Base-by-base conservation (phyloP, 345 rosid genomes). In the Gossypium longicalyx region DNA sequence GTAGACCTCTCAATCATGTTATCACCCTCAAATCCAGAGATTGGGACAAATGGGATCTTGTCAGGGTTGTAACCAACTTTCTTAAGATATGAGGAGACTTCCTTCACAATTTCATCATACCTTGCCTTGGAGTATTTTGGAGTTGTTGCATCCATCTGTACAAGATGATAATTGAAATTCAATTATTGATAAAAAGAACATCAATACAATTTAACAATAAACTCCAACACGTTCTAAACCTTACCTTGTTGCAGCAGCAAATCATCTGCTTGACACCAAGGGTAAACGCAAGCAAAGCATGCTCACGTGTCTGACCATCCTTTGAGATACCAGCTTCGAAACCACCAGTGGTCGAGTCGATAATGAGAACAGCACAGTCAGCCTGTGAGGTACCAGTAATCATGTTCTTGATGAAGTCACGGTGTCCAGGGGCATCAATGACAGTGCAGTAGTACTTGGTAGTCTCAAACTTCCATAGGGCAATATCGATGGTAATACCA, bases 271-370 rank as follows among this genome's bases (percentile, higher is more conserved):
- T 89, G 34, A 89, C 89, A 77, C 92, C 92, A 54, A 89, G 94
- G 41, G 91, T 88, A 69, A 89, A 89, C 12, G 94, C 90, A 29
- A 89, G 90, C 56, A 89, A 54, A 2, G 90, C 88, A 67, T 89
- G 93, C 85, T 90, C 89, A 77, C 92, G 86, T 27, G 95, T 90
- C 90, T 90, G 93, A 9, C 95, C 95, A 77, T 90, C 95, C 85
- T 90, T 90, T 48, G 95, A 90, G 66, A 90, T 90, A 83, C 95
- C 95, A 69, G 93, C 95, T 51, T 90, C 93, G 51, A 90, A 90
- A 78, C 93, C 96, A 85, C 93, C 91, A 70, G 93, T 90, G 76
- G 96, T 89, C 60, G 96, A 90, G 75, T 90, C 96, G 44, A 90
- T 87, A 65, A 89, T 90, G 3, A 90, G 91, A 51, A 90, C 87